phyloP scores from a whole-genome alignment of 129 eudicot genomes.

The Flaveria trinervia region DNA sequence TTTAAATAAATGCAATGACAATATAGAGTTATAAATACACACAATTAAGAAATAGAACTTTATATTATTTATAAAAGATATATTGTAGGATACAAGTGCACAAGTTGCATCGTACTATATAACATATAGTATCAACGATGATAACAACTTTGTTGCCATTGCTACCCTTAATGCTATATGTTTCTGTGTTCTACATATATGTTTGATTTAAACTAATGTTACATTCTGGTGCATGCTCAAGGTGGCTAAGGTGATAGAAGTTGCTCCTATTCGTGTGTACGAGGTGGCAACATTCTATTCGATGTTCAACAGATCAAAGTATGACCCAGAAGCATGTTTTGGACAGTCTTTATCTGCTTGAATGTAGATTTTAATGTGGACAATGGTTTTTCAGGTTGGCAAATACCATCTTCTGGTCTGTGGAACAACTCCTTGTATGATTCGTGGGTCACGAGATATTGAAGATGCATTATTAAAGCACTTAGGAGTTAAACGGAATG shows the following conservation, averaged over 20 bases:
- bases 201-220: neutral
- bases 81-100: neutral
- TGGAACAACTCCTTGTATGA: slow-evolving; percentile 99
- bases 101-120: neutral
- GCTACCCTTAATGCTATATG: neutral
- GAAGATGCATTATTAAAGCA: slow-evolving; percentile 87
- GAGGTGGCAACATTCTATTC: slow-evolving; percentile 99
- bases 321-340: slow-evolving; percentile 2
- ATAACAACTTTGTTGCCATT: neutral
- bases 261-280: slow-evolving; percentile 99
- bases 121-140: neutral
- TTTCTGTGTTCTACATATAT: neutral
- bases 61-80: neutral
- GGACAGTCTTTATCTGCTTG: slow-evolving; percentile 3
- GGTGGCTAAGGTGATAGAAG: slow-evolving; percentile 94
- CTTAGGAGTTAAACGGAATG: slow-evolving; percentile 94
- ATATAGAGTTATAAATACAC: neutral
- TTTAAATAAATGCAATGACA: neutral
- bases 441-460: slow-evolving; percentile 95
- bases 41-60: neutral
- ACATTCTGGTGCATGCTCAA: slow-evolving; percentile 27
- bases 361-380: neutral
- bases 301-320: slow-evolving; percentile 95
- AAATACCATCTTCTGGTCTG: slow-evolving; percentile 99
- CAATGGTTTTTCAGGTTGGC: slow-evolving; percentile 63